Base-by-base conservation (phyloP, 2,329 filamentous ascomycete genomes). In the Fusarium foetens region DNA sequence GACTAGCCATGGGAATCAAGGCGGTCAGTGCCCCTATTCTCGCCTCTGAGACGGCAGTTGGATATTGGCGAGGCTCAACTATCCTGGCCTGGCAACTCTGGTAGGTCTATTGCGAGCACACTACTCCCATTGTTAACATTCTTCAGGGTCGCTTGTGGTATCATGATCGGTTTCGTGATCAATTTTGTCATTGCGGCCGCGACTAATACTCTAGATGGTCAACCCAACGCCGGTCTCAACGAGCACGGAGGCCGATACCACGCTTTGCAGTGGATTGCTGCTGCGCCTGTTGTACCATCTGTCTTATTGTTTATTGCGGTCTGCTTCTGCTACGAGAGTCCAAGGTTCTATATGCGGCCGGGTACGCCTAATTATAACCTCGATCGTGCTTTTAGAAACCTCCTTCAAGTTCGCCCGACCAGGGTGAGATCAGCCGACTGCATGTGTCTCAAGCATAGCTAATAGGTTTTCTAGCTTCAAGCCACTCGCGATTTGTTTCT, bases 11-110 rank as follows among this genome's bases (percentile, higher is more conserved):
- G 84, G 84, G 84, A 0, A 80, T 86, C 31, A 86, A 86, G 66
- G 84, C 85, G 1, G 84, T 86, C 39, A 86, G 83, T 41, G 84
- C 84, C 0, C 83, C 84, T 1, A 84, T 86, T 21, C 78, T 86
- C 5, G 84, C 84, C 5, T 83, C 83, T 12, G 85, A 86, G 72
- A 85, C 83, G 0, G 83, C 84, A 0, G 80, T 85, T 19, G 83
- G 83, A 0, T 85, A 83, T 67, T 86, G 84, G 84, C 79, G 84
- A 73, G 85, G 84, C 3, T 84, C 83, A 17, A 83, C 83, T 3
- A 84, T 86, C 21, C 78, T 86, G 0, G 83, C 83, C 8, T 86
- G 84, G 84, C 84, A 86, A 43, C 75, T 86, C 4, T 85, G 83
- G 82, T 25, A 79, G 80, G 8, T 79, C 77, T 38, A 77, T 12